Conservation (phyloP, 2,329 filamentous ascomycete genomes). For the Fusarium euwallaceae region DNA sequence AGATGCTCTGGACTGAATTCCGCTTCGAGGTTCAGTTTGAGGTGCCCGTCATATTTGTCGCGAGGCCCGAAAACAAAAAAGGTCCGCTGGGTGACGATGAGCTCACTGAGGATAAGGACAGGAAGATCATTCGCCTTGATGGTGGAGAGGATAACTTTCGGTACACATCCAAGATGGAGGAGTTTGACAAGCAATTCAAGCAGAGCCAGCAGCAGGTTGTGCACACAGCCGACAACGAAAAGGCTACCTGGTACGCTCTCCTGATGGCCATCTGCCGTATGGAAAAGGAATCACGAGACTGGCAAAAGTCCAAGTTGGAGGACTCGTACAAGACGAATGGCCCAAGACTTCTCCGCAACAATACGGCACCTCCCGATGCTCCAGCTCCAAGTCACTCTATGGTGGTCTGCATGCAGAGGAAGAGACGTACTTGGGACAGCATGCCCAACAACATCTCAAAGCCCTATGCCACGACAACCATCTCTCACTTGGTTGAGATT, state of each 20-base stretch:
- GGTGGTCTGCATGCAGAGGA: constrained; percentile 40
- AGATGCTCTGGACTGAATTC: constrained; percentile 53
- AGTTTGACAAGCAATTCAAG: constrained; percentile 33
- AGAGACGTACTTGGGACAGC: constrained; percentile 39
- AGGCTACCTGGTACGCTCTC: constrained; percentile 38
- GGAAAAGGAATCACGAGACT: constrained; percentile 41
- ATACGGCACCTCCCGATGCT: not conserved
- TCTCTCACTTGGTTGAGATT: constrained; percentile 53
- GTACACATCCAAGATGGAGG: constrained; percentile 34
- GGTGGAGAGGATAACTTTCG: constrained; percentile 24
- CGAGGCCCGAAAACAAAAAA: constrained; percentile 50
- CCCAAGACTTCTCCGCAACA: constrained; percentile 14
- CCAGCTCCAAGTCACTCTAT: constrained; percentile 29
- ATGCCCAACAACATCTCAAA: constrained; percentile 41
- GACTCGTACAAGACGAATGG: constrained; percentile 31
- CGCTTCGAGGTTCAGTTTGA: constrained; percentile 59
- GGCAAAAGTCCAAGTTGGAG: constrained; percentile 30
- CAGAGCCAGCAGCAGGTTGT: constrained; percentile 35
- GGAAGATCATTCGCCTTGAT: constrained; percentile 36
- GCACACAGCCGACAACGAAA: constrained; percentile 40
- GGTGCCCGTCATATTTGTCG: constrained; percentile 59
- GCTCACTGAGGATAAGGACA: constrained; percentile 17
- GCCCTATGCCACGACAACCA: constrained; percentile 54
- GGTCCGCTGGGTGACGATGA: constrained; percentile 45
- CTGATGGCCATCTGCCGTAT: constrained; percentile 38